Base-by-base conservation (phyloP, 1,139 yeast genomes). In the Geotrichum bryndzae region DNA sequence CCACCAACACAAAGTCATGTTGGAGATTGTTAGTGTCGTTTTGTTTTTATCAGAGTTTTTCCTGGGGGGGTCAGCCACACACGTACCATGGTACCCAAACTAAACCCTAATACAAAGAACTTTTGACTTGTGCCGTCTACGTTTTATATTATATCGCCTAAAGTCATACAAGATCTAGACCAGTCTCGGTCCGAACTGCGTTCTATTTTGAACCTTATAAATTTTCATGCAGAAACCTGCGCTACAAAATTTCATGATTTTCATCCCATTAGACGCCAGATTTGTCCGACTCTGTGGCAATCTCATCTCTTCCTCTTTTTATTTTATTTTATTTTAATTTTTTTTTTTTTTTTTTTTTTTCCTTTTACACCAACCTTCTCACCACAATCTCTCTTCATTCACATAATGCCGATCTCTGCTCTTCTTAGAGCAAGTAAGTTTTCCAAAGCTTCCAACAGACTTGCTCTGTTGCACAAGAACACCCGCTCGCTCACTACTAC, bases 381-480 rank as follows among this genome's bases (percentile, higher is more conserved):
- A 29, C 33, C 33, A 29, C 33, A 5, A 5, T 29, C 10, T 8
- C 33, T 29, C 18, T n/a, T 8, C 22, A 41, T 41, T 41, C 23
- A 41, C 48, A 41, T 6, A 29, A 54, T 58, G 58, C 18, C 58
- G 5, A 53, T 54, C 25, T 54, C 58, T 45, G 55, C 60, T n/a
- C 25, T 60, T 25, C 51, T 60, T 7, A 31, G 63, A 23, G 60
- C 63, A 13, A 33, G 58, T 11, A 41, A 50, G 41, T n/a, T 58
- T 10, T 18, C 53, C 45, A 33, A 48, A 22, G 18, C 10, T 23
- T 29, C 51, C 29, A 33, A 50, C 33, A 27, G 33, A 41, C 50
- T 52, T 45, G 35, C 45, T 25, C 27, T 50, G 51, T 22, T 46
- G n/a, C 25, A 48, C 53, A 31, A 54, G 51, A 23, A n/a, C n/a